Base-by-base conservation (phyloP, 2,329 filamentous ascomycete genomes). In the Didymosphaeria variabile region DNA sequence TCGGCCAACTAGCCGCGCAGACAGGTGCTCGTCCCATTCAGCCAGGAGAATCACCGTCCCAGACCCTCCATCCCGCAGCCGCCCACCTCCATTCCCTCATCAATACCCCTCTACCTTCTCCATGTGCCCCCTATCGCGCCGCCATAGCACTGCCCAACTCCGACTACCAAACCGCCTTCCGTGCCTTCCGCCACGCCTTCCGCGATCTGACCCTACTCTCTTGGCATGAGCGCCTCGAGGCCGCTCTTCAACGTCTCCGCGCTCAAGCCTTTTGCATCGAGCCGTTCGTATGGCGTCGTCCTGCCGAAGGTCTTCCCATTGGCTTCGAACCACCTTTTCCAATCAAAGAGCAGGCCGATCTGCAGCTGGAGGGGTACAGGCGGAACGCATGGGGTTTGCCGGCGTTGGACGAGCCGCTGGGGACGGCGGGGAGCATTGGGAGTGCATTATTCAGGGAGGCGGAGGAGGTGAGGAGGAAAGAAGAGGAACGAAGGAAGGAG, bases 221-320 rank as follows among this genome's bases (percentile, higher is more conserved):
- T 3, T 84, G 81, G 81, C 75, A 79, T 61, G 70, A 80, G 45
- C 79, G 81, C 17, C 66, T 79, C 58, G 31, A 58, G 60, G 57
- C 6, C 34, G 12, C 40, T 0, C 49, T 71, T 3, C 72, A 78
- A 29, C 66, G 67, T 8, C 36, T 67, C 0, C 69, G 65, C 34
- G 68, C 73, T 0, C 26, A 54, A 5, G 8, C 49, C 5, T 44
- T 68, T 17, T 8, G 46, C 38, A 50, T 66, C 36, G 72, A 74
- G 61, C 75, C 74, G 0, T 79, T 73, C 46, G 47, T 72, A 8
- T 79, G 74, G 62, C 19, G 55, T 1, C 60, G 62, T 46, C 3
- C 40, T 34, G 12, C 51, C 45, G 17, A 52, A 46, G 64, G 64
- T 31, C 12, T 61, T 10, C 55, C 55, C 3, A 40, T 57, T 9